These are phyloP conservation scores for Malassezia yamatoensis DNA, from an alignment of 1,284 basidiomycete genomes.

Conservation along the genomic window DNA sequence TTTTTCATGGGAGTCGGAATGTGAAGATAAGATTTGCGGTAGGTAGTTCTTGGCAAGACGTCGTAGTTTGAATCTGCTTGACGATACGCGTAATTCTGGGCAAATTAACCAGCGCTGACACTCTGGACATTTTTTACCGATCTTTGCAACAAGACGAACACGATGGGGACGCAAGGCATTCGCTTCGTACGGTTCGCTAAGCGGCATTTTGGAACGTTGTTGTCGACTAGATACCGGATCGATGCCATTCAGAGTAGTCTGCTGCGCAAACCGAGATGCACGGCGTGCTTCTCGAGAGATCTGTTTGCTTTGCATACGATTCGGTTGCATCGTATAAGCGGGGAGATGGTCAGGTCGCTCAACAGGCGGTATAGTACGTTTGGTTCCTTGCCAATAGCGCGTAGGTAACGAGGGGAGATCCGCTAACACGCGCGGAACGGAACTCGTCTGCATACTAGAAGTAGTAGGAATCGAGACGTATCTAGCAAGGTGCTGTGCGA, in stretches of 20 bases:
- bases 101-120: conserved; percentile 96
- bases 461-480: background rate
- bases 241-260: background rate
- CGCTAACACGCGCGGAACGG: background rate
- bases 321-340: conserved; percentile 48
- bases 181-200: conserved; percentile 49
- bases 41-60: conserved; percentile 87
- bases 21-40: conserved; percentile 51
- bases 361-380: background rate
- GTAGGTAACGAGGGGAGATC: conserved; percentile 3
- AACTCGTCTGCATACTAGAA: background rate
- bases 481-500: conserved; percentile 30
- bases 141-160: conserved; percentile 75
- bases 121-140: conserved; percentile 82
- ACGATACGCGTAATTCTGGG: conserved; percentile 89
- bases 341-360: background rate
- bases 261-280: conserved; percentile 29
- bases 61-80: conserved; percentile 90
- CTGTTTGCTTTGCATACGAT: conserved; percentile 2
- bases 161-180: conserved; percentile 51
- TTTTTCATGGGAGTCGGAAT: background rate
- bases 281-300: conserved; percentile 2
- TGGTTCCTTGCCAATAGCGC: conserved; percentile 1
- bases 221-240: conserved; percentile 62
- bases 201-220: conserved; percentile 63